Evolutionary conservation across 1,284 basidiomycete genomes (phyloP).

Genomic region (Gomphus bonarii): DNA sequence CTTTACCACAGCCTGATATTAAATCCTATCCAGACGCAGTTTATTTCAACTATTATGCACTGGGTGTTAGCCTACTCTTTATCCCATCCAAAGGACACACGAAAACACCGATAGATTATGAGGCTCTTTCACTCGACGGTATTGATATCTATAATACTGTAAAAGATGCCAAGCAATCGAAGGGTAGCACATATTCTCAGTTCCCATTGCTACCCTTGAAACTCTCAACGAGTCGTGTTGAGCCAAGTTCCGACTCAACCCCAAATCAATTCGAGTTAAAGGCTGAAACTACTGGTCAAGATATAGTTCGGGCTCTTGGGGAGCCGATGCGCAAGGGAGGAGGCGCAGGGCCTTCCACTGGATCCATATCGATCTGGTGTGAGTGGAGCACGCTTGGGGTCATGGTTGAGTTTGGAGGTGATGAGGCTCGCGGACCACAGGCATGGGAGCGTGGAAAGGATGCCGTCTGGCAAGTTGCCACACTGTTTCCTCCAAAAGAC

Average conservation of each 20-base stretch:
- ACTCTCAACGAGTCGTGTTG: neutral
- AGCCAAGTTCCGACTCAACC: constrained; percentile 9
- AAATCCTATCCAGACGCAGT: constrained; percentile 74
- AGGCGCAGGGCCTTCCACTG: constrained; percentile 66
- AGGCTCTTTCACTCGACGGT: constrained; percentile 48
- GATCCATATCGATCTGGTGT: constrained; percentile 86
- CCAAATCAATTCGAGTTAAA: constrained; percentile 31
- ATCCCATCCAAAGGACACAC: constrained; percentile 47
- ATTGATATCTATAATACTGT: constrained; percentile 74
- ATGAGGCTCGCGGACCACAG: constrained; percentile 62
- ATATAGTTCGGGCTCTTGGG: constrained; percentile 63
- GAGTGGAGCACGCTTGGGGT: constrained; percentile 78
- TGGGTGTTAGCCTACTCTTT: constrained; percentile 75
- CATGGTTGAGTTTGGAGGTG: constrained; percentile 76
- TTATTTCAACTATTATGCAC: constrained; percentile 72
- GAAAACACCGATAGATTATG: constrained; percentile 38
- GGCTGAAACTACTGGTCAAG: constrained; percentile 53
- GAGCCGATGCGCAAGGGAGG: constrained; percentile 85
- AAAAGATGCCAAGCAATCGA: constrained; percentile 15
- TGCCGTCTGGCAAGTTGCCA: constrained; percentile 64
- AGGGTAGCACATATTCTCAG: constrained; percentile 15
- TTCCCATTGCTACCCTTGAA: constrained; percentile 18
- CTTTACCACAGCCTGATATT: constrained; percentile 39
- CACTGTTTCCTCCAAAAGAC: constrained; percentile 40
- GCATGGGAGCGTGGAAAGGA: constrained; percentile 82